These are phyloP conservation scores for Cordyceps cicadae DNA, from an alignment of 2,329 filamentous ascomycete species.

Conservation along the genomic window DNA sequence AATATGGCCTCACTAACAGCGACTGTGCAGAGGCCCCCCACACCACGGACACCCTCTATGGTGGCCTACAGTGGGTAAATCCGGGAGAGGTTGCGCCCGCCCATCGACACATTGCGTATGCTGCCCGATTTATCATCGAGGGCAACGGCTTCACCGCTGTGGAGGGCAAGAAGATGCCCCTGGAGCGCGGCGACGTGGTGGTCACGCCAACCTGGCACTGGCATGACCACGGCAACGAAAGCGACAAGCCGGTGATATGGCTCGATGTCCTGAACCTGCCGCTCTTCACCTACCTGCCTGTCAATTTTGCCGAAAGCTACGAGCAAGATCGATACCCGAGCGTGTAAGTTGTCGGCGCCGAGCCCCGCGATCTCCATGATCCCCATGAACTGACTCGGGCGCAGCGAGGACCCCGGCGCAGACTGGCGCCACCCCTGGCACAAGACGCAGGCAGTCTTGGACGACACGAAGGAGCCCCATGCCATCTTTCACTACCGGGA, in stretches of 20 bases:
- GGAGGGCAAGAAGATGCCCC: constrained; percentile 42
- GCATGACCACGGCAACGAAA: constrained; percentile 53
- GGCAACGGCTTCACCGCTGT: constrained; percentile 50
- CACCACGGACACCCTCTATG: constrained; percentile 51
- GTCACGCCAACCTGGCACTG: constrained; percentile 51
- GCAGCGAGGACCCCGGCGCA: constrained; percentile 8
- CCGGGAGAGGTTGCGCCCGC: constrained; percentile 47
- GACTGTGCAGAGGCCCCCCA: constrained; percentile 36
- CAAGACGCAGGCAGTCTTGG: constrained; percentile 31
- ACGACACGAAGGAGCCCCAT: constrained; percentile 22
- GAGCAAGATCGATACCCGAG: constrained; percentile 40
- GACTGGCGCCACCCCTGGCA: constrained; percentile 37
- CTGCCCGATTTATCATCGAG: constrained; percentile 50
- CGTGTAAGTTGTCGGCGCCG: constrained; percentile 19
- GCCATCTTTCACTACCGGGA: constrained; percentile 30
- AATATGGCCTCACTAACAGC: constrained; percentile 14
- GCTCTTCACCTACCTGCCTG: constrained; percentile 39
- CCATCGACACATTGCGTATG: constrained; percentile 48
- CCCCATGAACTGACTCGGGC: not conserved
- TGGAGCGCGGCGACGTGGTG: constrained; percentile 46
- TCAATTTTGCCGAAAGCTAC: constrained; percentile 48
- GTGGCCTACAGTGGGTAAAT: constrained; percentile 48
- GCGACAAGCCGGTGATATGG: constrained; percentile 47
- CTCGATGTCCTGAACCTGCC: constrained; percentile 49
- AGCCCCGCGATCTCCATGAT: not conserved